A percentile compares a stretch with the other conserved stretches of the same genome.
Evolutionary conservation across 352 stramenopile genomes (phyloP).

Genomic region (Labyrinthula sp.): DNA sequence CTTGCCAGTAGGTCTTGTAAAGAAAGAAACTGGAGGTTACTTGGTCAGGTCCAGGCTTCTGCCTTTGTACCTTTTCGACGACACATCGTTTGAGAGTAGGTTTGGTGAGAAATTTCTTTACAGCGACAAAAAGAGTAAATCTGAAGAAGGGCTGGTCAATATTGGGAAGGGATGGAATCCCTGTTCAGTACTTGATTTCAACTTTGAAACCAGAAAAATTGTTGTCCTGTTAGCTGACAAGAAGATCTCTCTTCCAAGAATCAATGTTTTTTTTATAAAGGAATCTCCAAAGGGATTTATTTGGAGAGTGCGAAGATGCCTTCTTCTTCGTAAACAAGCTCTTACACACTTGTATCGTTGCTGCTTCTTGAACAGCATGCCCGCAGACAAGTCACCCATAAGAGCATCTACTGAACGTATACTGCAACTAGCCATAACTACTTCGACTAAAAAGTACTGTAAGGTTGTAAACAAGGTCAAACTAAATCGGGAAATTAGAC

Average conservation of each 20-base stretch:
- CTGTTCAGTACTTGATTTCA: neutral
- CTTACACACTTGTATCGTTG: constrained; percentile 33
- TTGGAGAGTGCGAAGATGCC: constrained; percentile 35
- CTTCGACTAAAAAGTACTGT: too few relatives aligned
- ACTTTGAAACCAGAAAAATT: neutral
- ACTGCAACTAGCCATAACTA: too few relatives aligned
- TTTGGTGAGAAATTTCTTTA: constrained; percentile 36
- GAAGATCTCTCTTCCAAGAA: constrained; percentile 20
- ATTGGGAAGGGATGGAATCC: neutral
- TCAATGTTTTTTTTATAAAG: constrained; percentile 41
- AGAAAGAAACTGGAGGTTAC: too few relatives aligned
- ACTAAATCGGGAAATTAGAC: too few relatives aligned
- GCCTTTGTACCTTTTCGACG: constrained; percentile 39
- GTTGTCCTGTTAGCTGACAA: constrained; percentile 10
- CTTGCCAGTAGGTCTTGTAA: too few relatives aligned
- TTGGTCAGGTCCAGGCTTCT: constrained; percentile 16
- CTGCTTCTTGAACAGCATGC: constrained; percentile 47
- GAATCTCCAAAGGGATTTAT: constrained; percentile 41
- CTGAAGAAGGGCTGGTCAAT: too few relatives aligned
- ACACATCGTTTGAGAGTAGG: constrained; percentile 35
- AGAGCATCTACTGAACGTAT: too few relatives aligned
- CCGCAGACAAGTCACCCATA: too few relatives aligned
- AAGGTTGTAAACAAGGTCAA: too few relatives aligned
- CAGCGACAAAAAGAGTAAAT: constrained; percentile 18
- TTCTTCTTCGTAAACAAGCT: constrained; percentile 24